A percentile compares a stretch with the other conserved stretches of the same genome.
These are phyloP conservation scores for Leucocoprinus birnbaumii DNA, from an alignment of 768 basidiomycete genomes.

Conservation along the genomic window DNA sequence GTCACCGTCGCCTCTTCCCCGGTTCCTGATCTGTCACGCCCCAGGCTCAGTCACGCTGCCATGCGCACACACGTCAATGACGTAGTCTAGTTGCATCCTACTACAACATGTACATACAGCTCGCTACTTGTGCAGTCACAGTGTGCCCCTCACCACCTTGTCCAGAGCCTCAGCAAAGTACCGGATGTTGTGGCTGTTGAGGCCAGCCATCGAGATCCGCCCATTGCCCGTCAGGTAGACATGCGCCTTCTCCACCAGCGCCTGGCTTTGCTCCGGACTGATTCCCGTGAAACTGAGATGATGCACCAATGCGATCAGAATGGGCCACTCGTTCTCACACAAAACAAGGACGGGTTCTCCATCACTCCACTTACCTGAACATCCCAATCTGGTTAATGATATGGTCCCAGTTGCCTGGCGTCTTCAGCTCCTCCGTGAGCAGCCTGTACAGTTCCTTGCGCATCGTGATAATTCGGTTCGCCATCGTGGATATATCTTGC, in stretches of 20 bases:
- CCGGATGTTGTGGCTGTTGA: constrained; percentile 76
- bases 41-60: constrained; percentile 10
- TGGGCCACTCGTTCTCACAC: constrained; percentile 4
- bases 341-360: constrained; percentile 2
- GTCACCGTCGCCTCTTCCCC: constrained; percentile 8
- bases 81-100: constrained; percentile 1
- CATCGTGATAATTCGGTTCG: constrained; percentile 90
- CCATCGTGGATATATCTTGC: constrained; percentile 88
- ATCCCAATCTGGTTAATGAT: constrained; percentile 96
- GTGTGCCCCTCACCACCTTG: constrained; percentile 46
- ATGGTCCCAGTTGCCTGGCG: constrained; percentile 95
- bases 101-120: neutral
- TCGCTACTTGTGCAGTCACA: constrained; percentile 14
- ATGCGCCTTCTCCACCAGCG: constrained; percentile 68
- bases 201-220: constrained; percentile 91
- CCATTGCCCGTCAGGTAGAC: constrained; percentile 87
- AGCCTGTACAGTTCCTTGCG: constrained; percentile 72
- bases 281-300: constrained; percentile 78
- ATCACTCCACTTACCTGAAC: constrained; percentile 72
- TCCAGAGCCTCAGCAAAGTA: constrained; percentile 76
- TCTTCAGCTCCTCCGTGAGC: constrained; percentile 75
- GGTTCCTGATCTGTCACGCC: constrained; percentile 14
- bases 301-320: constrained; percentile 12
- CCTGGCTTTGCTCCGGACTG: constrained; percentile 59
- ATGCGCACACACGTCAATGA: constrained; percentile 11